Conservation (phyloP, 768 basidiomycete species). For the Termitomyces eurrhizus region DNA sequence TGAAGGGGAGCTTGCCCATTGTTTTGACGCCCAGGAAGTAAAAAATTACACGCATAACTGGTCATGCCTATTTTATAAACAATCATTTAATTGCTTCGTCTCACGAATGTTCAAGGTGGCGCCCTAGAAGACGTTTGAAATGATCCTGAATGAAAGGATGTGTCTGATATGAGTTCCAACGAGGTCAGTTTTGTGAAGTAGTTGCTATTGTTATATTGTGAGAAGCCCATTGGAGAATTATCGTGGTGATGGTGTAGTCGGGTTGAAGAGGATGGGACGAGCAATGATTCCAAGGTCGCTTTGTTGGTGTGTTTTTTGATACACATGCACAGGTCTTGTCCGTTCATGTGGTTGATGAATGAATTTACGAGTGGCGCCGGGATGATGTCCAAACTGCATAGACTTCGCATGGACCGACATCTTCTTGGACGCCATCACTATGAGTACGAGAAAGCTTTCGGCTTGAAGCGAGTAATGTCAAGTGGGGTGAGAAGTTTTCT, state of each 20-base stretch:
- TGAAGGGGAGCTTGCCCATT: slow-evolving; percentile 27
- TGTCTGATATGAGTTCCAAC: neutral
- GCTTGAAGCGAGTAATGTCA: neutral
- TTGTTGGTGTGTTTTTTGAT: no score
- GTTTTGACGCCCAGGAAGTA: slow-evolving; percentile 27
- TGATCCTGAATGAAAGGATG: no score
- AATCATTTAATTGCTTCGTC: no score
- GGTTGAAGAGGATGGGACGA: no score
- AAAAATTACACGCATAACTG: neutral
- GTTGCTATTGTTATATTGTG: neutral
- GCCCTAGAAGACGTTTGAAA: neutral
- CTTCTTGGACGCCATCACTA: neutral
- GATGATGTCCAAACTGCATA: no score
- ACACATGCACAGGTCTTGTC: no score
- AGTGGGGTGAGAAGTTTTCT: neutral
- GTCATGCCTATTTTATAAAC: no score
- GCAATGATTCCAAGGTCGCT: no score
- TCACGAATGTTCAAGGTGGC: neutral
- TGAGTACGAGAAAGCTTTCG: neutral
- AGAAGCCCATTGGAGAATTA: neutral
- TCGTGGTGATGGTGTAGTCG: no score
- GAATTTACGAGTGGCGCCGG: neutral
- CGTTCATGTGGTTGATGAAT: neutral
- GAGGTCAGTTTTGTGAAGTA: no score
- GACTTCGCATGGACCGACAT: neutral